Percentiles rank a stretch among this genome's conserved stretches.
Evolutionary conservation across 75 land plant genomes (phyloP).

Genomic region (Cryptomeria japonica): DNA sequence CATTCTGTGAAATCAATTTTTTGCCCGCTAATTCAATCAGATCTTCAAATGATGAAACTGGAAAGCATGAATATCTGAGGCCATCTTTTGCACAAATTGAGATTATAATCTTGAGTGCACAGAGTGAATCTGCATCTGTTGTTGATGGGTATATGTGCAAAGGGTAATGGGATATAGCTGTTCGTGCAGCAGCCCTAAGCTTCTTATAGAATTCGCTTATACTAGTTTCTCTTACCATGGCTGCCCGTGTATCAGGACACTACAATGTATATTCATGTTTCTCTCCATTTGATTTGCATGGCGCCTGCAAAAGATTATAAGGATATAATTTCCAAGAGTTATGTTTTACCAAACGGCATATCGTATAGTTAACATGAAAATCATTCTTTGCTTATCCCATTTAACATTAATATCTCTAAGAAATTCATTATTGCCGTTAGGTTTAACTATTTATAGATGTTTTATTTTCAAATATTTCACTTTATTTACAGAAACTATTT

Average conservation of each 20-base stretch:
- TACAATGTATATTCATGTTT: too few species aligned
- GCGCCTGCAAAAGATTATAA: too few species aligned
- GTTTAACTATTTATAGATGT: too few species aligned
- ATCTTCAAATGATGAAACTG: conserved; percentile 66
- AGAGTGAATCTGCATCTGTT: conserved; percentile 81
- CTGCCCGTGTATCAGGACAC: neutral
- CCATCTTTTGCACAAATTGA: conserved; percentile 74
- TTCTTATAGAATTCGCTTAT: conserved; percentile 62
- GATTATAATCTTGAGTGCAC: conserved; percentile 69
- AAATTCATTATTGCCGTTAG: too few species aligned
- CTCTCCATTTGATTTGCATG: too few species aligned
- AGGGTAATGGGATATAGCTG: conserved; percentile 59
- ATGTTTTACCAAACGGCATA: too few species aligned
- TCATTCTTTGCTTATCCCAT: too few species aligned
- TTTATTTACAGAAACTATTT: too few species aligned
- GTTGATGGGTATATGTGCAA: conserved; percentile 85
- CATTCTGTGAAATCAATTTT: conserved; percentile 22
- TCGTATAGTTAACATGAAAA: too few species aligned
- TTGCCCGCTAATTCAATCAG: conserved; percentile 46
- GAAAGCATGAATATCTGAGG: conserved; percentile 79
- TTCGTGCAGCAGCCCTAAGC: conserved; percentile 48
- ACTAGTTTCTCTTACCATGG: conserved; percentile 77
- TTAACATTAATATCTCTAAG: too few species aligned
- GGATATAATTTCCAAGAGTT: too few species aligned
- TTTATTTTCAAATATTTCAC: too few species aligned